A percentile compares a stretch with the other conserved stretches of the same genome.
phyloP scores from a whole-genome alignment of 2,329 filamentous ascomycete species.

The Ophiostoma triangulosporum region DNA sequence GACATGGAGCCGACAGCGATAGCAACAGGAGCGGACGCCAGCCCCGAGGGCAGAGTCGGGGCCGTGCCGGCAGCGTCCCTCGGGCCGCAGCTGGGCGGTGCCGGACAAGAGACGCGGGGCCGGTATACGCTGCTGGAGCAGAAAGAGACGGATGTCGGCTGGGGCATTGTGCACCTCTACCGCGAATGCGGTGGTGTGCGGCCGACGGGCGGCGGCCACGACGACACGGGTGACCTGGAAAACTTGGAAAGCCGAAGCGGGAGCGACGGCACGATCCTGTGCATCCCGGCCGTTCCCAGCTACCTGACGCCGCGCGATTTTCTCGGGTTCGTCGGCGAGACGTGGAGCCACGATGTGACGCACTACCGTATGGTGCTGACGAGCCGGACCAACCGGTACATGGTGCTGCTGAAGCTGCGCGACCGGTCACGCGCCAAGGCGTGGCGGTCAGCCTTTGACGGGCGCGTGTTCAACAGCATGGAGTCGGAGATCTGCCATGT shows the following conservation, averaged over 20 bases:
- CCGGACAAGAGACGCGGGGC: constrained; percentile 71
- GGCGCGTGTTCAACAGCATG: constrained; percentile 82
- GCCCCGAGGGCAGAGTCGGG: constrained; percentile 6
- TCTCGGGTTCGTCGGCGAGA: constrained; percentile 79
- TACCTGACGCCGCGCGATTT: constrained; percentile 89
- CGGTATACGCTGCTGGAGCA: constrained; percentile 59
- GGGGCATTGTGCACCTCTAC: constrained; percentile 91
- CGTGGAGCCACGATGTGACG: constrained; percentile 72
- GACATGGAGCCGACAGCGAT: constrained; percentile 39
- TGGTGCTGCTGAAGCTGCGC: constrained; percentile 90
- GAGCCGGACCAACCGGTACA: constrained; percentile 75
- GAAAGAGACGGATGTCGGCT: constrained; percentile 65
- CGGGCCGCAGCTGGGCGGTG: constrained; percentile 40
- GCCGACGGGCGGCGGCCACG: neutral
- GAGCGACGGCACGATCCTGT: constrained; percentile 71
- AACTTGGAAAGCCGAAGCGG: constrained; percentile 17
- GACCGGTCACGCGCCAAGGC: constrained; percentile 57
- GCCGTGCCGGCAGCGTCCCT: constrained; percentile 24
- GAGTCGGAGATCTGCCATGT: constrained; percentile 94
- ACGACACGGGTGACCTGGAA: constrained; percentile 16
- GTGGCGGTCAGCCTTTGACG: constrained; percentile 83
- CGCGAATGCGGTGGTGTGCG: constrained; percentile 45
- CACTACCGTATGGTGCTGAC: constrained; percentile 95
- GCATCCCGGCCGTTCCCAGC: constrained; percentile 85
- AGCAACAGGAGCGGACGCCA: constrained; percentile 9